phyloP scores from a whole-genome alignment of 306 rosid genomes.

The Psophocarpus tetragonolobus region DNA sequence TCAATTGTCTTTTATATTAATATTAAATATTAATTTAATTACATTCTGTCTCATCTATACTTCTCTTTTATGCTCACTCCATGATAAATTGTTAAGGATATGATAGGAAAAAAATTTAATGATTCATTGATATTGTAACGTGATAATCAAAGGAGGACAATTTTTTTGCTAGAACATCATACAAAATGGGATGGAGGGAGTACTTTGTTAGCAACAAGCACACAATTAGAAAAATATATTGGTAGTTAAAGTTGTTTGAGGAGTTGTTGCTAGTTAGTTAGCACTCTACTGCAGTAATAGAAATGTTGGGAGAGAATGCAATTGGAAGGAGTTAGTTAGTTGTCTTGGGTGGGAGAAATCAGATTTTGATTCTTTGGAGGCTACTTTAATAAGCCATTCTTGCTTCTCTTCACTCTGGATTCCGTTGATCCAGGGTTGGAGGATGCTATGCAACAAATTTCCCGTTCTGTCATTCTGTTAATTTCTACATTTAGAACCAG shows the following conservation, averaged over 20 bases:
- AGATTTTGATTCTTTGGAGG: not conserved
- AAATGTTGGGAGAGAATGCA: not conserved
- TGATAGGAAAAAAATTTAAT: not conserved
- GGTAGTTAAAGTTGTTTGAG: not conserved
- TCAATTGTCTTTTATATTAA: not conserved
- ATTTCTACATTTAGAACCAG: conserved; percentile 1
- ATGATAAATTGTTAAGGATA: too few relatives aligned
- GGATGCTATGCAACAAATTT: not conserved
- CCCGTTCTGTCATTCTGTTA: not conserved
- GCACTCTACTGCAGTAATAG: not conserved
- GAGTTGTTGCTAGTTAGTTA: not conserved
- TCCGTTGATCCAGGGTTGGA: not conserved
- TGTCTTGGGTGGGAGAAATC: conserved; percentile 2
- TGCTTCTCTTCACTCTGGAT: too few relatives aligned
- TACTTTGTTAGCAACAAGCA: not conserved
- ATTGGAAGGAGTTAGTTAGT: not conserved
- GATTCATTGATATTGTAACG: not conserved
- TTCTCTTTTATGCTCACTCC: not conserved
- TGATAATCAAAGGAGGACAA: not conserved
- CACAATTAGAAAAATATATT: not conserved
- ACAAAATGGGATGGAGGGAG: not conserved
- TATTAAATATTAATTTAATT: too few relatives aligned
- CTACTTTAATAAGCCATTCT: not conserved
- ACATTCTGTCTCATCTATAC: not conserved
- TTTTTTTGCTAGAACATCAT: not conserved